Evolutionary conservation across 2,329 filamentous ascomycete genomes (phyloP).

Genomic region (Daldinia eschscholtzii): DNA sequence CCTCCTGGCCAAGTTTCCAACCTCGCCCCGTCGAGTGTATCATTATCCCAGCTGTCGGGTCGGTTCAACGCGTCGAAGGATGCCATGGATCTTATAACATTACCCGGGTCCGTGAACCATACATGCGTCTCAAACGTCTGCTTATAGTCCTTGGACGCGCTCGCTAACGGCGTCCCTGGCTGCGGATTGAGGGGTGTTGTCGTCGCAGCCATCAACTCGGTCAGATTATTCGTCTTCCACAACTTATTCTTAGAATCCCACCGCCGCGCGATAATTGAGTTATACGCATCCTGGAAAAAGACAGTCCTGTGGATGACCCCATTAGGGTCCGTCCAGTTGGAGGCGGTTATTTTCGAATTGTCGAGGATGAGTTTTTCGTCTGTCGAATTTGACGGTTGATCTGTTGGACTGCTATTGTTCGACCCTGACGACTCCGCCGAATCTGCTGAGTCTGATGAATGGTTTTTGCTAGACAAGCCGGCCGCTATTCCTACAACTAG

Average conservation of each 20-base stretch:
- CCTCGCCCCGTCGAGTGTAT: slow-evolving; percentile 35
- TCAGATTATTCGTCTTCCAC: slow-evolving; percentile 49
- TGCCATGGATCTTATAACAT: slow-evolving; percentile 42
- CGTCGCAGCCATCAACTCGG: slow-evolving; percentile 40
- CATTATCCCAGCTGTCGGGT: slow-evolving; percentile 44
- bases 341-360: slow-evolving; percentile 42
- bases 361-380: slow-evolving; percentile 34
- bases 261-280: slow-evolving; percentile 41
- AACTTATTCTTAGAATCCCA: slow-evolving; percentile 43
- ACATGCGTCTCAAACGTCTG: slow-evolving; percentile 40
- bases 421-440: slow-evolving; percentile 3
- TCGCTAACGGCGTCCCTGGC: slow-evolving; percentile 46
- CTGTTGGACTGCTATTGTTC: slow-evolving; percentile 11
- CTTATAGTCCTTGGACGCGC: slow-evolving; percentile 41
- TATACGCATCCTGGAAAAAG: slow-evolving; percentile 46
- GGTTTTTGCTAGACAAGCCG: slow-evolving; percentile 29
- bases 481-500: slow-evolving; percentile 37
- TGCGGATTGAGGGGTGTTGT: slow-evolving; percentile 40
- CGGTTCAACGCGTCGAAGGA: slow-evolving; percentile 35
- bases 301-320: slow-evolving; percentile 40
- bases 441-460: slow-evolving; percentile 18
- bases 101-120: slow-evolving; percentile 42
- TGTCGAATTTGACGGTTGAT: slow-evolving; percentile 22
- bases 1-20: slow-evolving; percentile 44
- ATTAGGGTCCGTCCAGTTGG: slow-evolving; percentile 43